Percentiles rank a stretch among this genome's conserved stretches.
Evolutionary conservation across 2,329 filamentous ascomycete genomes (phyloP).

Genomic region (Sporothrix variecibatus): DNA sequence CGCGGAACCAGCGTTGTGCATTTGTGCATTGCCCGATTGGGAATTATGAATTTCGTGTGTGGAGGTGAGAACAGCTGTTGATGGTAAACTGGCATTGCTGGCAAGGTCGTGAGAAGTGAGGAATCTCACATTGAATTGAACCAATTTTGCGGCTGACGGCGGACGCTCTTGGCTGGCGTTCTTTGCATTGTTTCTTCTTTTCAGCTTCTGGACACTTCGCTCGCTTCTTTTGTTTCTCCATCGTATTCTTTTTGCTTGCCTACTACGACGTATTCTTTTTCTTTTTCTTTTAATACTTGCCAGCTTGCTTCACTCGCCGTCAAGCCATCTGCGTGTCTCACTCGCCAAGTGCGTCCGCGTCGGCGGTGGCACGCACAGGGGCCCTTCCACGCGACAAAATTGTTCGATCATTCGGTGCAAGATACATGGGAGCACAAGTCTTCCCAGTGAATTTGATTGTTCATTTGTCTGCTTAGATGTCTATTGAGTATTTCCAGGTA

Average conservation of each 20-base stretch:
- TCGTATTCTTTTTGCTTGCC: not conserved
- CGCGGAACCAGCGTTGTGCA: not conserved
- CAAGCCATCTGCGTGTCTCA: not conserved
- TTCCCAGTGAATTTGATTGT: not conserved
- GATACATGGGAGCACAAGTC: not conserved
- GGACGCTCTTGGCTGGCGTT: not conserved
- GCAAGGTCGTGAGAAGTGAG: not conserved
- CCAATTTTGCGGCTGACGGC: not conserved
- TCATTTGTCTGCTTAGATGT: not conserved
- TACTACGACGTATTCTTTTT: not conserved
- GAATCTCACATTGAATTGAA: not conserved
- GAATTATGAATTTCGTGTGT: not conserved
- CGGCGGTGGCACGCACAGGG: slow-evolving; percentile 4
- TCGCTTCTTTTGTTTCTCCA: not conserved
- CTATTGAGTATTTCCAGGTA: no score
- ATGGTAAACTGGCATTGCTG: not conserved
- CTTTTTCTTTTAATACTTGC: no score
- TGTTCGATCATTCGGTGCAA: not conserved
- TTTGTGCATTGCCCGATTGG: slow-evolving; percentile 12
- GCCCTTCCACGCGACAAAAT: not conserved
- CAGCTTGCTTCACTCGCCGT: not conserved
- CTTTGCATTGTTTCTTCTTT: not conserved
- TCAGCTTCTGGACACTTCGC: not conserved
- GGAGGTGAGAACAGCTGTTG: not conserved
- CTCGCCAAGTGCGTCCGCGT: not conserved